A percentile compares a stretch with the other conserved stretches of the same genome.
These are phyloP conservation scores for Pythium diclinum DNA, from an alignment of 352 stramenopile species.

Conservation along the genomic window DNA sequence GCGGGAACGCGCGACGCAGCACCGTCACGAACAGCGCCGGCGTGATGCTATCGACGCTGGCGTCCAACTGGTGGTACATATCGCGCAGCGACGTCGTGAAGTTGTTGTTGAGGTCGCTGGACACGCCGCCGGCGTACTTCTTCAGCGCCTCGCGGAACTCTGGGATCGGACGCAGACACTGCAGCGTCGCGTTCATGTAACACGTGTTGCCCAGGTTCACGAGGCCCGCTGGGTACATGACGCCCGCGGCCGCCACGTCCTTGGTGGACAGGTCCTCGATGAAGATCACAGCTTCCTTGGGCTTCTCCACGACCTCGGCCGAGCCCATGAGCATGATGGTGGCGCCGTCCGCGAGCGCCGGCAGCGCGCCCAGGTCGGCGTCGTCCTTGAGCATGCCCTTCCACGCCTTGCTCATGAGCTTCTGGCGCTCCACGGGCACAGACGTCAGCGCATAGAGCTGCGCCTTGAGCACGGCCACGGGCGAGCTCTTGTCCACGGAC, in stretches of 20 bases:
- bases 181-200: conserved; percentile 94
- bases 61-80: conserved; percentile 78
- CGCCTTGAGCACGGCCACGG: conserved; percentile 72
- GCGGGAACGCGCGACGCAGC: conserved; percentile 93
- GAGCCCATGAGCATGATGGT: conserved; percentile 94
- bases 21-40: conserved; percentile 78
- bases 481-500: conserved; percentile 57
- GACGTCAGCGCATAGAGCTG: conserved; percentile 82
- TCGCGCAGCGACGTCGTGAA: conserved; percentile 76
- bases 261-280: conserved; percentile 84
- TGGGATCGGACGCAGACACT: conserved; percentile 90
- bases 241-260: conserved; percentile 80
- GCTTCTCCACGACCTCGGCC: conserved; percentile 88
- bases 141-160: conserved; percentile 87
- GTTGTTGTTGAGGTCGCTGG: conserved; percentile 62
- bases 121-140: conserved; percentile 47
- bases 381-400: conserved; percentile 90
- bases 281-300: conserved; percentile 77
- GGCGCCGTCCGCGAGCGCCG: conserved; percentile 56
- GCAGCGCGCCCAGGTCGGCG: conserved; percentile 48
- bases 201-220: conserved; percentile 92
- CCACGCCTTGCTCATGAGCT: conserved; percentile 89
- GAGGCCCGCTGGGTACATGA: conserved; percentile 88
- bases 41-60: conserved; percentile 69
- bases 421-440: conserved; percentile 83